These are phyloP conservation scores for Xanthoconium purpureum DNA, from an alignment of 768 basidiomycete genomes.

Conservation along the genomic window DNA sequence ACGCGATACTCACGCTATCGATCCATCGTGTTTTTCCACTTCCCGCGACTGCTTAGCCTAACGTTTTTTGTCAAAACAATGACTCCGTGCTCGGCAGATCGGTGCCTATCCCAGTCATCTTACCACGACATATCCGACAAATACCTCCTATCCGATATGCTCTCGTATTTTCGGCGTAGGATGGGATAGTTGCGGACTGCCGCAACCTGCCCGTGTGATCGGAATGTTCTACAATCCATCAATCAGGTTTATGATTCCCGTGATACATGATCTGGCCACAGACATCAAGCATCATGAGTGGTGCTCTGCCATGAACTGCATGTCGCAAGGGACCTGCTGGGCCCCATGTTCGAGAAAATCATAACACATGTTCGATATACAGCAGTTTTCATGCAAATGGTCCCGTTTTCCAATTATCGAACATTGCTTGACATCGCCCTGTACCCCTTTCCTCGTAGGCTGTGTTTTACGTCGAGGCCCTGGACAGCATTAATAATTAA, in stretches of 20 bases:
- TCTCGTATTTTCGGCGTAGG: background rate
- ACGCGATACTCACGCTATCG: constrained; percentile 11
- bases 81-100: constrained; percentile 9
- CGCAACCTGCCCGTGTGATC: constrained; percentile 17
- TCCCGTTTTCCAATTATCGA: constrained; percentile 16
- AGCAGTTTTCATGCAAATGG: constrained; percentile 5
- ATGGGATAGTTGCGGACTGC: constrained; percentile 8
- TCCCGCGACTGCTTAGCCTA: constrained; percentile 20
- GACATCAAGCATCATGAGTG: background rate
- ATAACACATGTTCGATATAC: constrained; percentile 14
- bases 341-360: constrained; percentile 12
- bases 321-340: constrained; percentile 10
- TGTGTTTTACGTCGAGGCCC: constrained; percentile 31
- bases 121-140: constrained; percentile 14
- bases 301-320: constrained; percentile 23
- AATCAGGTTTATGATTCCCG: constrained; percentile 20
- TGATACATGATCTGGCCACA: constrained; percentile 19
- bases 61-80: constrained; percentile 10
- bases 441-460: constrained; percentile 20
- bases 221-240: constrained; percentile 16
- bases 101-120: constrained; percentile 16
- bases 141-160: constrained; percentile 21
- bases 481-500: constrained; percentile 15
- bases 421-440: constrained; percentile 17
- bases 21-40: constrained; percentile 4